Conservation (phyloP, 1,139 yeast genomes). For the Kazachstania sp. region DNA sequence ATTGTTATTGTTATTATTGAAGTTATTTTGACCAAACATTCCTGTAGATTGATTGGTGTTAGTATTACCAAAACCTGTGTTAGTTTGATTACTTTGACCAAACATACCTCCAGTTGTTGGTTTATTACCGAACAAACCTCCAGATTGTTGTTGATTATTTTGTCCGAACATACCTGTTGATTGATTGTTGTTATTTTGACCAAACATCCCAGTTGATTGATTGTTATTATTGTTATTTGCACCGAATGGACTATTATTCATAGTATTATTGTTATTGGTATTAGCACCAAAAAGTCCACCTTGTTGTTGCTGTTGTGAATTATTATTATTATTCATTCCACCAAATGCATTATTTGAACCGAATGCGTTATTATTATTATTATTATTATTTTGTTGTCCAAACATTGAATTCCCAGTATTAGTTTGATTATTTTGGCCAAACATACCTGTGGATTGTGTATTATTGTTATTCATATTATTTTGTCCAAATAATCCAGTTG, state of each 20-base stretch:
- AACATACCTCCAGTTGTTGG: not conserved
- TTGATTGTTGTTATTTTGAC: not conserved
- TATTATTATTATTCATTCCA: conserved; percentile 6
- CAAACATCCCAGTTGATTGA: conserved; percentile 7
- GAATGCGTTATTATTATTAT: conserved; percentile 22
- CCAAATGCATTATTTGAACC: conserved; percentile 25
- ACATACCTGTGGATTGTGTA: conserved; percentile 18
- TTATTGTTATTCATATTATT: conserved; percentile 34
- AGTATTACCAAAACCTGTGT: not conserved
- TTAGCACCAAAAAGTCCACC: not conserved
- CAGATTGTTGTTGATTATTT: conserved; percentile 6
- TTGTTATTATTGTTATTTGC: conserved; percentile 11
- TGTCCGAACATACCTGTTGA: conserved; percentile 24
- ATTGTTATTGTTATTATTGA: conserved; percentile 6
- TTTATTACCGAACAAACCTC: conserved; percentile 19
- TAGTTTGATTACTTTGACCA: not conserved
- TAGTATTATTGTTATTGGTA: conserved; percentile 14
- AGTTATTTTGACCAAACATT: conserved; percentile 31
- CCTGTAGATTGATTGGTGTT: conserved; percentile 18
- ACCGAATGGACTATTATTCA: conserved; percentile 31
- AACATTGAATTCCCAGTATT: conserved; percentile 29
- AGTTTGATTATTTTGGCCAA: conserved; percentile 26
- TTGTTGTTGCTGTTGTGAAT: conserved; percentile 1
- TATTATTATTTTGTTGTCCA: conserved; percentile 5
- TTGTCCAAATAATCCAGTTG: conserved; percentile 24